These are phyloP conservation scores for Alternaria infectoria DNA, from an alignment of 2,329 filamentous ascomycete genomes.

Conservation along the genomic window DNA sequence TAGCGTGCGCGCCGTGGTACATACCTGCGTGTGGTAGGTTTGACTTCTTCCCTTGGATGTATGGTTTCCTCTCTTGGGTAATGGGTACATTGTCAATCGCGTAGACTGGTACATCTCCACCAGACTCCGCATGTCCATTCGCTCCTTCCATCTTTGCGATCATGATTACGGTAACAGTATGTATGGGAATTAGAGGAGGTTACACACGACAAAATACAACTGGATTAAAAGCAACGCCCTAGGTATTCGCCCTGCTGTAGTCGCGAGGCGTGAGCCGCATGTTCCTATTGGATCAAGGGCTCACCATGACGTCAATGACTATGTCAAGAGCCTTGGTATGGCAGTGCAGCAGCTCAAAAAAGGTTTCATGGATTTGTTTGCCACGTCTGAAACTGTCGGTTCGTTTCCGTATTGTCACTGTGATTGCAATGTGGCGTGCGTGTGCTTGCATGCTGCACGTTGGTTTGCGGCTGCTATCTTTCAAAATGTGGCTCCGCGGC, in stretches of 20 bases:
- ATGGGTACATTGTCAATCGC: conserved; percentile 16
- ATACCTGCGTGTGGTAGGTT: conserved; percentile 22
- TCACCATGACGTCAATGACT: conserved; percentile 15
- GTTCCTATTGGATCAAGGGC: conserved; percentile 8
- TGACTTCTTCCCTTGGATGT: conserved; percentile 8
- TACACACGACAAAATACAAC: neutral
- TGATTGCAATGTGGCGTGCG: neutral
- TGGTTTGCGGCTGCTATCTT: neutral
- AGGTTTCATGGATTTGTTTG: neutral
- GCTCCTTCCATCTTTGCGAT: conserved; percentile 3
- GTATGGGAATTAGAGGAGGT: neutral
- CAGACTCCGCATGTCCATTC: neutral
- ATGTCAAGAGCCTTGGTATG: conserved; percentile 2
- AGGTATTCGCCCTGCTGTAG: neutral
- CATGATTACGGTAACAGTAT: neutral
- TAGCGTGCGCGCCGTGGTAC: neutral
- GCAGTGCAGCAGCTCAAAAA: neutral
- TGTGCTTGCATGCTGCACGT: neutral
- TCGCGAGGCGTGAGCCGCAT: conserved; percentile 1
- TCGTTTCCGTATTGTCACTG: neutral
- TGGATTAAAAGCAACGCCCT: neutral
- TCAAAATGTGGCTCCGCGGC: neutral
- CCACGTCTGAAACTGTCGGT: neutral
- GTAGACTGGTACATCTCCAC: conserved; percentile 4
- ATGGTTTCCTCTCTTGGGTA: conserved; percentile 17